Evolutionary conservation across 257 asterid species (phyloP).

Genomic region (Solanum arcanum): DNA sequence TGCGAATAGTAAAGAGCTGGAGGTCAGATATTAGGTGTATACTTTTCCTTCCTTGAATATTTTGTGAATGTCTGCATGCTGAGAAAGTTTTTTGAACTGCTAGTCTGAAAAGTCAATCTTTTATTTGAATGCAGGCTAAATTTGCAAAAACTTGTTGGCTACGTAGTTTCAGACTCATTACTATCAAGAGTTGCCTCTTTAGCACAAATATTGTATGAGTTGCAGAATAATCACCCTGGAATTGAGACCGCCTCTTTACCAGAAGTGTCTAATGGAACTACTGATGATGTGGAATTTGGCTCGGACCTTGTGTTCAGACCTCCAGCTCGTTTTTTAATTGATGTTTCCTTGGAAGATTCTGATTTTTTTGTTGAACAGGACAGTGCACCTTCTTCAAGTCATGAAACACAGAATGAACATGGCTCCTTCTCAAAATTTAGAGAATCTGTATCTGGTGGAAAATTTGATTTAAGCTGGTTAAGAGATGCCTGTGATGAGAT

Average conservation of each 20-base stretch:
- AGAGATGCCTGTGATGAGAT: conserved; percentile 71
- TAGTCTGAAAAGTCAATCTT: background rate
- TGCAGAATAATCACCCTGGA: conserved; percentile 41
- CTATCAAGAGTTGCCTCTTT: conserved; percentile 44
- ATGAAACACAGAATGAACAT: conserved; percentile 31
- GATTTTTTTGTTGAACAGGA: conserved; percentile 34
- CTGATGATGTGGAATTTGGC: conserved; percentile 70
- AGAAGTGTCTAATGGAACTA: conserved; percentile 25
- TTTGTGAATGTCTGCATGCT: background rate
- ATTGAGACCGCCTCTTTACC: conserved; percentile 16
- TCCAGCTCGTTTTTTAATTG: conserved; percentile 77
- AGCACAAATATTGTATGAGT: conserved; percentile 48
- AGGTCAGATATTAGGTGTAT: background rate
- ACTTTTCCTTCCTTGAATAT: background rate
- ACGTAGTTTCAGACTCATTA: conserved; percentile 36
- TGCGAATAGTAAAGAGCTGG: background rate
- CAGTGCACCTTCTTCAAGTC: conserved; percentile 22
- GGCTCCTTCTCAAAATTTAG: conserved; percentile 18
- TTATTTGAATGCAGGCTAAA: conserved; percentile 39
- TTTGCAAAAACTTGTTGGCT: conserved; percentile 71
- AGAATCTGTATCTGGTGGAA: conserved; percentile 24
- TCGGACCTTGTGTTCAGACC: conserved; percentile 63
- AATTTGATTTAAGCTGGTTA: conserved; percentile 80
- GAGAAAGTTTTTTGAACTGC: background rate
- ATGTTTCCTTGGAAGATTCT: conserved; percentile 43